phyloP scores from a whole-genome alignment of 768 basidiomycete species.

The Lanmaoa pseudosensibilis region DNA sequence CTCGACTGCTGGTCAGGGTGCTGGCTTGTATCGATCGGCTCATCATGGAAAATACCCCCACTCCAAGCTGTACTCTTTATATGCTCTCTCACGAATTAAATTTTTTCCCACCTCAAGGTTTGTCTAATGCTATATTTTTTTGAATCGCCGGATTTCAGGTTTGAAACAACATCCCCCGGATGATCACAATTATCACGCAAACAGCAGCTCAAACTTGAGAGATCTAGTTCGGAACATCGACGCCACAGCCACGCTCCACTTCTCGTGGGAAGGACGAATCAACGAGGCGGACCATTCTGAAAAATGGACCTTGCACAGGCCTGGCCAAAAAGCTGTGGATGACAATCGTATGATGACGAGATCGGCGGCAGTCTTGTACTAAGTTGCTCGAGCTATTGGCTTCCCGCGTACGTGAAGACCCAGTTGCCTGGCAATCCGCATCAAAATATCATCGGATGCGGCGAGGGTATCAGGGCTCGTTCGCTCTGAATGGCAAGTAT shows the following conservation, averaged over 20 bases:
- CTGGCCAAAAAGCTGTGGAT: constrained; percentile 15
- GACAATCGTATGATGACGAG: constrained; percentile 10
- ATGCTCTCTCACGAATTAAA: constrained; percentile 2
- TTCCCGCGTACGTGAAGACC: constrained; percentile 18
- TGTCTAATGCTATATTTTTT: not conserved
- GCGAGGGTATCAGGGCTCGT: constrained; percentile 1
- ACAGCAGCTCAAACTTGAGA: constrained; percentile 3
- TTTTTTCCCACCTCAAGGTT: not conserved
- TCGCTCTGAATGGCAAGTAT: constrained; percentile 5
- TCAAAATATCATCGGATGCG: constrained; percentile 17
- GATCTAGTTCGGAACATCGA: not conserved
- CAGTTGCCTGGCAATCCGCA: constrained; percentile 28
- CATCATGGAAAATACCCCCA: constrained; percentile 24
- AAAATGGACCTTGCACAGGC: constrained; percentile 5
- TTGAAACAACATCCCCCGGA: constrained; percentile 3
- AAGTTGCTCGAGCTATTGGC: not conserved
- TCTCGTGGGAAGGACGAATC: constrained; percentile 16
- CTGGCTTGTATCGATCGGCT: constrained; percentile 14
- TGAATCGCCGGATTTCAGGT: not conserved
- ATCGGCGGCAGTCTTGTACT: constrained; percentile 5
- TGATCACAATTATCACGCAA: not conserved
- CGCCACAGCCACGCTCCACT: constrained; percentile 21
- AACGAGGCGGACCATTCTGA: not conserved
- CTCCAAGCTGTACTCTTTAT: constrained; percentile 24
- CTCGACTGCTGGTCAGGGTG: constrained; percentile 25